phyloP scores from a whole-genome alignment of 2,329 filamentous ascomycete species.

The Pochonia chlamydosporia region DNA sequence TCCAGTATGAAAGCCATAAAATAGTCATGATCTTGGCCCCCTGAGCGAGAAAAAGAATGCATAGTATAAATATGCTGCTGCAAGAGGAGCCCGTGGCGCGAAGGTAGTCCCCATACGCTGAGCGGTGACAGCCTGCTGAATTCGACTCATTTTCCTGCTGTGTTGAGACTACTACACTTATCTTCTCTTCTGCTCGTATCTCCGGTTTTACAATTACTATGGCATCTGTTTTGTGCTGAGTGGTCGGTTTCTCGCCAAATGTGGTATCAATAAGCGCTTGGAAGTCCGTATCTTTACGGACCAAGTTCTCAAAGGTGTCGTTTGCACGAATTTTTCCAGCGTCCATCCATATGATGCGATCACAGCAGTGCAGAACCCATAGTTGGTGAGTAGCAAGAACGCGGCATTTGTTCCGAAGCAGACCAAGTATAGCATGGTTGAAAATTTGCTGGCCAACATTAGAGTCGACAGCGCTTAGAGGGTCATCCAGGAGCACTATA shows the following conservation, averaged over 20 bases:
- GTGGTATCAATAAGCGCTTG: constrained; percentile 80
- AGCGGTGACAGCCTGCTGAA: constrained; percentile 74
- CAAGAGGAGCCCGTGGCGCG: constrained; percentile 66
- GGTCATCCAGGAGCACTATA: constrained; percentile 64
- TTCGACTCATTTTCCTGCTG: constrained; percentile 65
- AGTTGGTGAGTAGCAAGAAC: constrained; percentile 93
- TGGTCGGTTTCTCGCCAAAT: constrained; percentile 60
- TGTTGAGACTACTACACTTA: constrained; percentile 61
- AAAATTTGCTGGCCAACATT: constrained; percentile 74
- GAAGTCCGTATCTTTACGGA: constrained; percentile 73
- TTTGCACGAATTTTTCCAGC: constrained; percentile 76
- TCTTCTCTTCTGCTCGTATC: constrained; percentile 40
- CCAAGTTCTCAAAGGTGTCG: constrained; percentile 85
- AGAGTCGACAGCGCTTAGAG: constrained; percentile 63
- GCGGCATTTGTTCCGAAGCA: constrained; percentile 82
- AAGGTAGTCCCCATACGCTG: constrained; percentile 73
- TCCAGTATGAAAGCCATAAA: constrained; percentile 94
- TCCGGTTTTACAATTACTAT: constrained; percentile 19
- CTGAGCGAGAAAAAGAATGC: constrained; percentile 66
- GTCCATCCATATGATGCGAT: constrained; percentile 91
- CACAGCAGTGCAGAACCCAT: constrained; percentile 84
- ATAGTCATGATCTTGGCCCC: constrained; percentile 82
- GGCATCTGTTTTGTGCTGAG: constrained; percentile 41
- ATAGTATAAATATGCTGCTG: constrained; percentile 57
- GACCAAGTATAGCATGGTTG: constrained; percentile 85